phyloP scores from a whole-genome alignment of 2,329 filamentous ascomycete genomes.

The Hawksworthiomyces lignivorus region DNA sequence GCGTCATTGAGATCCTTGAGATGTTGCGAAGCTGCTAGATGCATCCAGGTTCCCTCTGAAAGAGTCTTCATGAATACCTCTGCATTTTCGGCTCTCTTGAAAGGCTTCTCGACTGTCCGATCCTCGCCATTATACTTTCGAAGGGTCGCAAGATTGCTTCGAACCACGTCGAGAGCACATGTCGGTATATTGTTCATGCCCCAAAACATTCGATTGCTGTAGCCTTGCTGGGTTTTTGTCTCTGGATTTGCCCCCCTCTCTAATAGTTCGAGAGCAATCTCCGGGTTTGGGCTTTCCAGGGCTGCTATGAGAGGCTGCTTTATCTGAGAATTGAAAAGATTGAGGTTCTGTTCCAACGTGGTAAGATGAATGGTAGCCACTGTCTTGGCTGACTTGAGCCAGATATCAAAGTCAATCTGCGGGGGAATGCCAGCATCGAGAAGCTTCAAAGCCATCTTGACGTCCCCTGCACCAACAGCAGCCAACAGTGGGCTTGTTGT shows the following conservation, averaged over 20 bases:
- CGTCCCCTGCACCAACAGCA: slow-evolving; percentile 48
- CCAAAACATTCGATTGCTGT: slow-evolving; percentile 26
- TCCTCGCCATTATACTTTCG: slow-evolving; percentile 33
- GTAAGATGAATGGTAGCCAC: slow-evolving; percentile 28
- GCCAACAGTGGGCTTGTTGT: slow-evolving; percentile 36
- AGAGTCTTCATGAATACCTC: slow-evolving; percentile 48
- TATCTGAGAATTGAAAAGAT: slow-evolving; percentile 36
- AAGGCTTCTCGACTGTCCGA: slow-evolving; percentile 17
- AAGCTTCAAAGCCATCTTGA: slow-evolving; percentile 48
- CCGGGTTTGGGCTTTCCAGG: slow-evolving; percentile 36
- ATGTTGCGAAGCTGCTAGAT: slow-evolving; percentile 42
- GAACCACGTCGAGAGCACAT: slow-evolving; percentile 52
- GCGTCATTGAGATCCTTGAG: slow-evolving; percentile 25
- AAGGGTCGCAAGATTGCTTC: slow-evolving; percentile 41
- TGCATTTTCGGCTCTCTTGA: slow-evolving; percentile 25
- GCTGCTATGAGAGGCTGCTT: slow-evolving; percentile 64
- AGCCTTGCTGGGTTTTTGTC: slow-evolving; percentile 37
- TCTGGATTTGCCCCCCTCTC: slow-evolving; percentile 59
- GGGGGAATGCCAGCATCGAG: slow-evolving; percentile 55
- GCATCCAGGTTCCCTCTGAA: slow-evolving; percentile 49
- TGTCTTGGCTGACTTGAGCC: slow-evolving; percentile 49
- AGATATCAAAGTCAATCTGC: slow-evolving; percentile 55
- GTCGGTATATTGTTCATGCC: slow-evolving; percentile 31
- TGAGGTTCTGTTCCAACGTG: slow-evolving; percentile 40
- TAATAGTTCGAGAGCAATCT: slow-evolving; percentile 51